Evolutionary conservation across 1,284 basidiomycete species (phyloP), one percentile per base, ranked within the genome.

Genomic region (Wolfiporia cocos): DNA sequence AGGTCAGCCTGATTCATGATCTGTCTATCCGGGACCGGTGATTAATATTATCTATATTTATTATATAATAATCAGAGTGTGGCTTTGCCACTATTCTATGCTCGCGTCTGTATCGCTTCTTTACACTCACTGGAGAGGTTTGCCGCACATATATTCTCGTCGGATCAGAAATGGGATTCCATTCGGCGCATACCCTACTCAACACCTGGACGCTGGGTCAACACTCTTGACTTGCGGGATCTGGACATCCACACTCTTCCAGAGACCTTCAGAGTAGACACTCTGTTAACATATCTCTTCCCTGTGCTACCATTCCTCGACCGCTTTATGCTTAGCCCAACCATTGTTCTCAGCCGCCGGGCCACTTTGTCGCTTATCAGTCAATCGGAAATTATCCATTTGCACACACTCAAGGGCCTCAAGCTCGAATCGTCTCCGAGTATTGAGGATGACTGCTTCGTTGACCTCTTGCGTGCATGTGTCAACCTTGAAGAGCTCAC

Each of bases 141-240:
- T 47, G 68, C 76, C 7, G 49, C 64, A 19, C 69, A 68, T 19
- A 68, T 92, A 3, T 63, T 70, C 44, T 51, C 56, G 17, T 81
- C 82, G 15, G 90, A 93, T 50, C 70, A 78, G 52, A 76, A 74
- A 55, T 92, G 90, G 90, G 87, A 90, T 53, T 86, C 87, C 42
- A 80, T 92, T 46, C 76, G 86, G 40, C 73, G 88, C 33, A 89
- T 89, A 54, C 85, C 86, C 0, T 85, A 84, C 57, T 91, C 87
- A 1, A 73, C 81, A 0, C 90, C 90, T 1, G 90, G 89, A 20
- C 75, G 90, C 55, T 92, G 87, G 84, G 76, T 92, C 3, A 82
- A 81, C 41, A 61, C 61, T 4, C 68, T 93, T 19, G 81, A 92
- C 57, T 63, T 93, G 14, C 80, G 83, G 5, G 63, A 66, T 21